Evolutionary conservation across 139 green algal species (phyloP).

Genomic region (Chlamydomonas incerta): DNA sequence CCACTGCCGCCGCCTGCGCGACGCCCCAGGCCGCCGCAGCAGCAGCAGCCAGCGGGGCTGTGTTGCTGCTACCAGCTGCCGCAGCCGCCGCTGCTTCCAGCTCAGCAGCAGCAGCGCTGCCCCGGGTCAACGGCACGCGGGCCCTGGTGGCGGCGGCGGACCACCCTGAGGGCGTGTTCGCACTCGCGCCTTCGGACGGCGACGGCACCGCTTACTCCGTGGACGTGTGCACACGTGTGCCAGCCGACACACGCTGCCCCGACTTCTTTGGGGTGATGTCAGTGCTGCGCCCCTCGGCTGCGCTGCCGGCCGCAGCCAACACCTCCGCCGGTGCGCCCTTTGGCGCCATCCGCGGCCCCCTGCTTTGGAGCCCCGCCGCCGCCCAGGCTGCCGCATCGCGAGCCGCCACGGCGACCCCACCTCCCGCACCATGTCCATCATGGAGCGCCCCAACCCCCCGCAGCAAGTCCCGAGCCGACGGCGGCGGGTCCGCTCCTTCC

Average conservation of each 20-base stretch:
- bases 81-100: background rate
- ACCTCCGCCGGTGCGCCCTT: no score
- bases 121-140: background rate
- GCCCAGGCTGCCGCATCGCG: background rate
- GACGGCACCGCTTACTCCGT: background rate
- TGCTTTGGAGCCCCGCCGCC: background rate
- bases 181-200: background rate
- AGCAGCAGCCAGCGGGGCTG: background rate
- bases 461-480: no score
- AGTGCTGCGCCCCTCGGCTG: background rate
- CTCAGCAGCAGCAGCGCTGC: background rate
- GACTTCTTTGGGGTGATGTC: constrained; percentile 19
- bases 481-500: no score
- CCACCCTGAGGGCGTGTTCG: constrained; percentile 6
- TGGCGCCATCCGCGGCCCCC: no score
- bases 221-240: constrained; percentile 15
- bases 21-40: background rate
- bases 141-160: background rate
- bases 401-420: no score
- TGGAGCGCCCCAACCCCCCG: no score
- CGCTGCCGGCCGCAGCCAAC: background rate
- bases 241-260: background rate
- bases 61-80: background rate
- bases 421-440: no score
- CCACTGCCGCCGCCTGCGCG: background rate